Base-by-base conservation (phyloP, 495 filamentous ascomycete species). In the Xylaria intraflava region DNA sequence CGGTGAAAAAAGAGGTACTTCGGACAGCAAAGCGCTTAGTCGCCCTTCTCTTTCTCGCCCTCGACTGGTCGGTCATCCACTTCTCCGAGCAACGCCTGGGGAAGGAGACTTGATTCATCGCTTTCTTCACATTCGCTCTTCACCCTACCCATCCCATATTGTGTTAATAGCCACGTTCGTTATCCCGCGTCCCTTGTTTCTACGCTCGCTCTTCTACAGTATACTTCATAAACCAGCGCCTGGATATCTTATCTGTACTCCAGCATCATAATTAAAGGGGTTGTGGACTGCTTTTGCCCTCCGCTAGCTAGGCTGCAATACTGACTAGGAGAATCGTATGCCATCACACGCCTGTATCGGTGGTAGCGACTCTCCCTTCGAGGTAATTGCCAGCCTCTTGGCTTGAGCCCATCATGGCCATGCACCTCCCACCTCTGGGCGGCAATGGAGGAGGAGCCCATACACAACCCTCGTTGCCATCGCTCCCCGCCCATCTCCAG, bases 401-500 rank as follows among this genome's bases (percentile, higher is more conserved):
- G 64, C 64, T 59, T 60, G 45, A 19, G 50, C 49, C 55, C 65
- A 68, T 55, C 61, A 75, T 76, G 73, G 61, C 74, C 51, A 67
- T 72, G 57, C 69, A 74, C 53, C 68, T 77, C 51, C 71, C 74
- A 20, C 62, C 64, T 33, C 58, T 65, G 58, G 60, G 70, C 38
- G 72, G 69, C 45, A 71, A 70, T 62, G 76, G 75, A 67, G 78
- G 82, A 62, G 78, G 82, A 62, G 81, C 88, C 56, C 88, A 96
- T 68, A 85, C 86, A n/a, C 90, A 96, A 67, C 79, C 89, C 31
- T 96, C 92, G 29, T 76, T 98, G 38, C 88, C 90, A 27, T 83
- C 89, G 24, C 73, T 98, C 49, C 93, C 93, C 29, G 78, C 85
- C 30, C 93, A 98, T 77, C 78, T 91, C 27, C 93, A 97, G 72